Evolutionary conservation across 2,329 filamentous ascomycete genomes (phyloP), one percentile per base, ranked within the genome.

Genomic region (Alternaria sp.): DNA sequence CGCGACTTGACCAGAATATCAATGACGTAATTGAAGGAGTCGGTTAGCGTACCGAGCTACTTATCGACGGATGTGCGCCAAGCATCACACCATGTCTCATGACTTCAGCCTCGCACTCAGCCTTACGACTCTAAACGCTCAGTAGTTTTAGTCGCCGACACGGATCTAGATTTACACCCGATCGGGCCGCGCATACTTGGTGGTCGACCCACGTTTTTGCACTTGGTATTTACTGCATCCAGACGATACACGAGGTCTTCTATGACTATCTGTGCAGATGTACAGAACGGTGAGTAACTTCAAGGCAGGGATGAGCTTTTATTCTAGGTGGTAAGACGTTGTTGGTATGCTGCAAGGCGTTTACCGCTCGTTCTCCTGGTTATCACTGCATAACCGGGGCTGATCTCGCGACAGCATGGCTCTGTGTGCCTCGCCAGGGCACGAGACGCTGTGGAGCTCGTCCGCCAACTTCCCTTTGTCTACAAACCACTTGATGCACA

Each of bases 321-420:
- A 30, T 30, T 11, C 28, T 0, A 5, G 11, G 28, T 30, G 28
- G 3, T 30, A 12, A 30, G 28, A 30, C 28, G 1, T 8, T 30
- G 28, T 30, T 30, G 1, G 11, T 30, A 30, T 24, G 41, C 26
- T 46, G 34, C 41, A 53, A 41, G 32, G 34, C 34, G 34, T 54
- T 58, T 54, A 58, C 55, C 55, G 55, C 55, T 54, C 34, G 39
- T 47, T 54, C 26, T 16, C 24, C 42, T 26, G n/a, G 12, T 12
- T 28, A 12, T 14, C 3, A n/a, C 20, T 54, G 30, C 49, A 58
- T 38, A 30, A 14, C 46, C 28, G n/a, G 36, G 26, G 18, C 42
- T 34, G 24, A 36, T 44, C 38, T 42, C 18, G 32, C 55, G 24
- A 39, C 18, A 42, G 47, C 42, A 46, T 12, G 14, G 34, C 49